These are phyloP conservation scores for Cordyceps pruinosa DNA, from an alignment of 2,329 filamentous ascomycete species.

Conservation along the genomic window DNA sequence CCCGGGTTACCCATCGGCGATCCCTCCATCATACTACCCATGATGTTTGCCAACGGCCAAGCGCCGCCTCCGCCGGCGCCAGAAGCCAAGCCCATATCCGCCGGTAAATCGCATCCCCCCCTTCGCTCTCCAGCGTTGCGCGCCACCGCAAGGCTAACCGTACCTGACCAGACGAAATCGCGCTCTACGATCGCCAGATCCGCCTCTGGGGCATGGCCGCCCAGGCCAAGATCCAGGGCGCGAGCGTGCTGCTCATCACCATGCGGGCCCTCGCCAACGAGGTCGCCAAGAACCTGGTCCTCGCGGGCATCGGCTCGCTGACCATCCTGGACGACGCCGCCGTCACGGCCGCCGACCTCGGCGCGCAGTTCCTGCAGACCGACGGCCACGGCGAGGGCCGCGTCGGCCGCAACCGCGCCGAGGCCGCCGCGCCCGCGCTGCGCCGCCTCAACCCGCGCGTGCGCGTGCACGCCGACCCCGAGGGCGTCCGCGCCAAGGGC, in stretches of 20 bases:
- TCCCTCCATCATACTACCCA: constrained; percentile 25
- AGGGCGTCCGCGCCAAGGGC: constrained; percentile 59
- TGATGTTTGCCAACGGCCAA: constrained; percentile 26
- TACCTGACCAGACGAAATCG: constrained; percentile 69
- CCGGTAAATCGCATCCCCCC: constrained; percentile 24
- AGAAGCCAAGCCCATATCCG: constrained; percentile 24
- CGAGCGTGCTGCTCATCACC: constrained; percentile 83
- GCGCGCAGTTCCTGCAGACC: constrained; percentile 74
- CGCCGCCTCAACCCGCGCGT: constrained; percentile 88
- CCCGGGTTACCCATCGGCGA: constrained; percentile 20
- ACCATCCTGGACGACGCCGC: constrained; percentile 75
- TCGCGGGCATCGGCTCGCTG: constrained; percentile 84
- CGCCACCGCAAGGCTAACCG: not conserved
- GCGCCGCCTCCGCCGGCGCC: not conserved
- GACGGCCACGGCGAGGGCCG: constrained; percentile 47
- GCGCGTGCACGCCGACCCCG: constrained; percentile 61
- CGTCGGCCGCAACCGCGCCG: constrained; percentile 76
- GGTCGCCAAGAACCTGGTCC: constrained; percentile 92
- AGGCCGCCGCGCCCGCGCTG: constrained; percentile 70
- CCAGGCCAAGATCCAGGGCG: constrained; percentile 83
- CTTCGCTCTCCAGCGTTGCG: not conserved
- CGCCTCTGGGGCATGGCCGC: constrained; percentile 94
- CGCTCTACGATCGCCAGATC: constrained; percentile 94
- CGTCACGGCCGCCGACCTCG: constrained; percentile 74
- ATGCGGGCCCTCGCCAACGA: constrained; percentile 87